Percentiles rank a stretch among this genome's conserved stretches.
phyloP scores from a whole-genome alignment of 2,329 filamentous ascomycete genomes.

The Neurospora sp. region DNA sequence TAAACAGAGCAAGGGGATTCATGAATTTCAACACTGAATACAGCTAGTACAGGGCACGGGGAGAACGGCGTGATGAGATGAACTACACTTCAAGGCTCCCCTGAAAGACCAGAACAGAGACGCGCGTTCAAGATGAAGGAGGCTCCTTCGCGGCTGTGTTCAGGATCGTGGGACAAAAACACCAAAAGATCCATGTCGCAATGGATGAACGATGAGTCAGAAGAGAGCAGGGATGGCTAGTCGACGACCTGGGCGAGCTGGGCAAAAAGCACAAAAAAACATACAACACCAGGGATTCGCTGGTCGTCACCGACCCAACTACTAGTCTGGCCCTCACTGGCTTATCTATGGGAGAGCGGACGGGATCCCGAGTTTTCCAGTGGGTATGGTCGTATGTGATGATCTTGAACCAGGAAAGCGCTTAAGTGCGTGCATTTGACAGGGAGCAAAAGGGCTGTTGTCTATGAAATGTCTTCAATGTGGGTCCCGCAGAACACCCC shows the following conservation, averaged over 20 bases:
- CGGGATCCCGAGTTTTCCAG: not conserved
- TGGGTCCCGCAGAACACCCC: not conserved
- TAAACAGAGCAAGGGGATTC: not conserved
- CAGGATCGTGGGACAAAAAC: not conserved
- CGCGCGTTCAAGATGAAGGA: not conserved
- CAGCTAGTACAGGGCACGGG: not conserved
- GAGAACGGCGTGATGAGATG: not conserved
- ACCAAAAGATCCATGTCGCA: not conserved
- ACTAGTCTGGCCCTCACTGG: not conserved
- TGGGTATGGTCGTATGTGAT: not conserved
- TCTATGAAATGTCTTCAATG: not conserved
- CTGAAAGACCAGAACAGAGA: not conserved
- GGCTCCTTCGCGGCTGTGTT: not conserved
- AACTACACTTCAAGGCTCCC: not conserved
- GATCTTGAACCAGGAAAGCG: rapidly evolving
- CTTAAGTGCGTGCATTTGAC: not conserved
- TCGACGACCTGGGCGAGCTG: not conserved
- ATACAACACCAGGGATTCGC: not conserved
- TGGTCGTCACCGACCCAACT: not conserved
- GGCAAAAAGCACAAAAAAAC: not conserved
- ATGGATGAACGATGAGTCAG: not conserved
- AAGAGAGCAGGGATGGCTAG: not conserved
- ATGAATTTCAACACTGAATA: not conserved
- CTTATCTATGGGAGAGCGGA: not conserved
- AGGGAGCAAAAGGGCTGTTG: not conserved